Evolutionary conservation across 306 rosid species (phyloP), one percentile per base, ranked within the genome.

Genomic region (Vigna nakashimae): DNA sequence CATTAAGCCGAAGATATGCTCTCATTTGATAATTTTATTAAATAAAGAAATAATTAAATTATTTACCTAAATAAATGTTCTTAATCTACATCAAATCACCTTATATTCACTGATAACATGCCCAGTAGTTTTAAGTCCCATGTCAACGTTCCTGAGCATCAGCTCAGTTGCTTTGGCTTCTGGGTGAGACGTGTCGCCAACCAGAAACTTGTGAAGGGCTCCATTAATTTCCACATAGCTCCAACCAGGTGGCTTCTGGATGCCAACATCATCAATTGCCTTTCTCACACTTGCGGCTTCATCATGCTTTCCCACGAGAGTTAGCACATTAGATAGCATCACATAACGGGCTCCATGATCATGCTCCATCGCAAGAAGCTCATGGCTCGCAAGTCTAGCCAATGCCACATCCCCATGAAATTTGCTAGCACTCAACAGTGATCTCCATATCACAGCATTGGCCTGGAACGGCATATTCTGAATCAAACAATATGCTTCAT

Each of bases 191-290:
- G 30, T 83, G 51, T 49, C 20, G 3, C 88, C 76, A 9, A 77
- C 86, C 65, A 79, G 53, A 74, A 87, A 84, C 77, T 82, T 76
- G 63, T 82, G 84, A 71, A 87, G 71, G 32, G 20, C 63, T 66
- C 86, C 83, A 68, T 86, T 76, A 65, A 79, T 22, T 26, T 87
- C 90, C 66, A 87, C 60, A 55, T 78, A 84, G 79, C 90, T 87
- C 86, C 84, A 84, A 71, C 86, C 90, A 46, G 82, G 75, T 26
- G 90, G 86, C 84, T 87, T 87, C 69, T 76, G 81, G 71, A 87
- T 82, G 53, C 70, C 70, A 49, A 65, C 80, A 22, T 82, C 43
- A 70, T 84, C 81, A 24, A 79, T 79, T 62, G 38, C 79, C 69
- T 76, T 73, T 73, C 90, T 87, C 46, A 68, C 82, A 24, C 62